Evolutionary conservation across 164 flowering plant genomes (phyloP).

Genomic region (Tetracentron sinense): DNA sequence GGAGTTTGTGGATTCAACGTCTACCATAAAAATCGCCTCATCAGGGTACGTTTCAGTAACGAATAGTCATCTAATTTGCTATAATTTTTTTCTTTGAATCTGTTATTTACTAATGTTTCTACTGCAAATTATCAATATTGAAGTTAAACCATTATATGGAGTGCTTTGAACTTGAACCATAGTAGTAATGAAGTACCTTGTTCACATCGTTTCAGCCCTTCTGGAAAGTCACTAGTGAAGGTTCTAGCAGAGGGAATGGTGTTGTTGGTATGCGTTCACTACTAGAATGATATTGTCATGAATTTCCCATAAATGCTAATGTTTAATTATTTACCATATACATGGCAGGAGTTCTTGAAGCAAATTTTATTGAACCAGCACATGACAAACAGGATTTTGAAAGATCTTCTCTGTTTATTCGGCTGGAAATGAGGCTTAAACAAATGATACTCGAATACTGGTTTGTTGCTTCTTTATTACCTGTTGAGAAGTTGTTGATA

Average conservation of each 20-base stretch:
- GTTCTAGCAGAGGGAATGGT: slow-evolving; percentile 46
- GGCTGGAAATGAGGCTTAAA: slow-evolving; percentile 70
- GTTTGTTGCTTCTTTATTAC: slow-evolving; percentile 33
- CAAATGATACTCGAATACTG: slow-evolving; percentile 76
- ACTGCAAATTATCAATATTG: too few species aligned
- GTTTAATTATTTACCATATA: slow-evolving; percentile 5
- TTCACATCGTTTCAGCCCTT: slow-evolving; percentile 60
- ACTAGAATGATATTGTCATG: background rate
- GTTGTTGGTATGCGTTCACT: slow-evolving; percentile 61
- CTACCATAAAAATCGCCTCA: slow-evolving; percentile 92
- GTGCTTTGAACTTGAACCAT: background rate
- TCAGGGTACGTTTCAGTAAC: slow-evolving; percentile 52
- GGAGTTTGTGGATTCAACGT: slow-evolving; percentile 66
- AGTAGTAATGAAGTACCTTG: slow-evolving; percentile 8
- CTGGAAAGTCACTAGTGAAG: slow-evolving; percentile 73
- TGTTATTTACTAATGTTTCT: too few species aligned
- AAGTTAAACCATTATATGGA: too few species aligned
- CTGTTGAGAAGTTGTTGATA: background rate
- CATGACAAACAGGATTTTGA: slow-evolving; percentile 99
- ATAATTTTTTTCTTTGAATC: too few species aligned
- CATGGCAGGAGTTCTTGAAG: slow-evolving; percentile 80
- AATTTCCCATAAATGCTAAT: slow-evolving; percentile 8
- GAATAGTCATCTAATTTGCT: background rate
- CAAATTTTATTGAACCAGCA: slow-evolving; percentile 93
- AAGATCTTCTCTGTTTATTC: slow-evolving; percentile 64